Percentiles rank a stretch among this genome's conserved stretches.
These are phyloP conservation scores for Niveomyces coronatus DNA, from an alignment of 2,329 filamentous ascomycete species.

Conservation along the genomic window DNA sequence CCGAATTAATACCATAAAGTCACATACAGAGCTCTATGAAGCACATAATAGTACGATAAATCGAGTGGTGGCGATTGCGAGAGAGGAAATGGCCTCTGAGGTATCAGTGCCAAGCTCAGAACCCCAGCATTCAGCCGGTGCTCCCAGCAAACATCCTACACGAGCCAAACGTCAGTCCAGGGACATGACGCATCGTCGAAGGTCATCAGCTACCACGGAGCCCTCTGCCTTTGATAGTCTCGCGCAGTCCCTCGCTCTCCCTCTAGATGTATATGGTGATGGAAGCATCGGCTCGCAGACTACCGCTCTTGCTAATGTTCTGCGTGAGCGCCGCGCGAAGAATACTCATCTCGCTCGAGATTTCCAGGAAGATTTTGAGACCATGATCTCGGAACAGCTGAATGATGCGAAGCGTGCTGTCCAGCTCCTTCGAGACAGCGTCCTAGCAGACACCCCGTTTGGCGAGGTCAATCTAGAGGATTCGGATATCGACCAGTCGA, in stretches of 20 bases:
- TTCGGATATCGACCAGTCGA: slow-evolving; percentile 39
- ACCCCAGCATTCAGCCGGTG: background rate
- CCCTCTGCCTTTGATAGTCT: slow-evolving; percentile 35
- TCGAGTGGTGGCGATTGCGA: slow-evolving; percentile 31
- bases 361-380: slow-evolving; percentile 42
- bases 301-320: slow-evolving; percentile 23
- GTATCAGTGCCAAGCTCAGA: slow-evolving; percentile 11
- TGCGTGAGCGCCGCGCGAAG: slow-evolving; percentile 32
- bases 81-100: slow-evolving; percentile 30
- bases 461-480: slow-evolving; percentile 39
- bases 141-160: slow-evolving; percentile 24
- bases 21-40: slow-evolving; percentile 33
- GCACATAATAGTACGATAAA: slow-evolving; percentile 33
- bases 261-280: slow-evolving; percentile 25
- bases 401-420: slow-evolving; percentile 38
- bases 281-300: slow-evolving; percentile 16
- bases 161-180: slow-evolving; percentile 14
- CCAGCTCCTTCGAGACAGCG: slow-evolving; percentile 38
- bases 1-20: slow-evolving; percentile 31
- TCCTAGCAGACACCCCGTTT: slow-evolving; percentile 43
- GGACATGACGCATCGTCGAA: slow-evolving; percentile 17
- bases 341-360: slow-evolving; percentile 32
- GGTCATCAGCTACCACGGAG: slow-evolving; percentile 27
- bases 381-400: slow-evolving; percentile 28
- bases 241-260: slow-evolving; percentile 36